Base-by-base conservation (phyloP, 139 green algal genomes). In the Desmodesmus armatus region DNA sequence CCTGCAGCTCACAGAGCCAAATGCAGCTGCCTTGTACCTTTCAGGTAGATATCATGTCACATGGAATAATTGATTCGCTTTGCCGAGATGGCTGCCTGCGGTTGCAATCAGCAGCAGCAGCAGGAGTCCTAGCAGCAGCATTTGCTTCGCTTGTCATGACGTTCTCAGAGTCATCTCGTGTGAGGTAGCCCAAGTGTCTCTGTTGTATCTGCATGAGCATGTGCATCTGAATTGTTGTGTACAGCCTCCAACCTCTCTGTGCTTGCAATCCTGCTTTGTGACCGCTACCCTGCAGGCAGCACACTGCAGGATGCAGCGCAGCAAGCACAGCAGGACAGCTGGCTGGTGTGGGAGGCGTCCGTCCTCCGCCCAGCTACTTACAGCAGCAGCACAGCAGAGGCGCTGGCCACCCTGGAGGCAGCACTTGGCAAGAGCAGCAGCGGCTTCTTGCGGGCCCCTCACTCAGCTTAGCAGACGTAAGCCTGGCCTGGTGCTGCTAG, bases 291-390 rank as follows among this genome's bases (percentile, higher is more conserved):
- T 39, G 41, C 55, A 71, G 39, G 43, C n/a, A 67, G 31, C n/a
- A 37, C 51, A 29, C 77, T 74, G n/a, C 41, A 77, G 65, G 44
- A 25, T 5, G 25, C 82, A 70, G 65, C 65, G 47, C 25, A 39
- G 23, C 62, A 83, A 53, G 33, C 76, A 73, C 33, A 15, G 33
- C 67, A 88, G 9, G 67, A 92, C 27, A 63, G 82, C 15, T 96
- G 93, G 93, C 41, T 96, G 27, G 90, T 95, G 37, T 95, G 89
- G 88, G 90, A 96, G 62, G 93, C 91, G 29, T 41, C 15, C 3
- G 37, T 80, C 0, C 87, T 96, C 83, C 90, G 91, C 0, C 88
- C 91, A 25, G 78, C 66, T 15, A 65, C 13, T 0, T 89, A 69
- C 44, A 44, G 74, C 90, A 31, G 73, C 40, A 25, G 43, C 80